Conservation (phyloP, 306 rosid species). For the Hylodesmum podocarpum region DNA sequence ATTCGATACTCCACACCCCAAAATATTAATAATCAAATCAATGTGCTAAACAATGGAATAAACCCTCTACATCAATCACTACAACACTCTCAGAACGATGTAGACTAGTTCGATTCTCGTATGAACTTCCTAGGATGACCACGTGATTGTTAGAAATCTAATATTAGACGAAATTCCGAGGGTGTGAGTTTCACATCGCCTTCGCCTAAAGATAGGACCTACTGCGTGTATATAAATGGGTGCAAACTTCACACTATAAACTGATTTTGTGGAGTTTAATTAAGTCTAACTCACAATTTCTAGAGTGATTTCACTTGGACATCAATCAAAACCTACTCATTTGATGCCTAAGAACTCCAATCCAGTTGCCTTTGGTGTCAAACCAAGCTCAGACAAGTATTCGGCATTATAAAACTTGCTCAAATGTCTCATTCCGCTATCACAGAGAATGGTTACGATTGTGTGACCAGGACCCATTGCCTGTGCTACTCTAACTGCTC, state of each 20-base stretch:
- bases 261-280: too few species aligned
- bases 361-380: conserved; percentile 72
- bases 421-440: conserved; percentile 92
- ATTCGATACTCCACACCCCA: background rate
- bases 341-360: conserved; percentile 67
- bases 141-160: too few species aligned
- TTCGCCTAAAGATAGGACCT: too few species aligned
- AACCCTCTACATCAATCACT: background rate
- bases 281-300: too few species aligned
- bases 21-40: too few species aligned
- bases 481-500: conserved; percentile 82
- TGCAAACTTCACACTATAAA: too few species aligned
- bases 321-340: conserved; percentile 37
- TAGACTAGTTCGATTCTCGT: too few species aligned
- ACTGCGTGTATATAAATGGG: too few species aligned
- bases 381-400: conserved; percentile 63
- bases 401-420: conserved; percentile 73
- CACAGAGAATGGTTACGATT: conserved; percentile 87
- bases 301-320: too few species aligned
- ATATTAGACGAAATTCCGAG: too few species aligned
- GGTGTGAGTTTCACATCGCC: too few species aligned
- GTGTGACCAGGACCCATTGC: conserved; percentile 82
- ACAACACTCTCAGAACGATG: background rate
- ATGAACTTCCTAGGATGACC: background rate
- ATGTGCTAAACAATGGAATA: background rate